These are phyloP conservation scores for Urtica urens DNA, from an alignment of 306 rosid species.

Conservation along the genomic window DNA sequence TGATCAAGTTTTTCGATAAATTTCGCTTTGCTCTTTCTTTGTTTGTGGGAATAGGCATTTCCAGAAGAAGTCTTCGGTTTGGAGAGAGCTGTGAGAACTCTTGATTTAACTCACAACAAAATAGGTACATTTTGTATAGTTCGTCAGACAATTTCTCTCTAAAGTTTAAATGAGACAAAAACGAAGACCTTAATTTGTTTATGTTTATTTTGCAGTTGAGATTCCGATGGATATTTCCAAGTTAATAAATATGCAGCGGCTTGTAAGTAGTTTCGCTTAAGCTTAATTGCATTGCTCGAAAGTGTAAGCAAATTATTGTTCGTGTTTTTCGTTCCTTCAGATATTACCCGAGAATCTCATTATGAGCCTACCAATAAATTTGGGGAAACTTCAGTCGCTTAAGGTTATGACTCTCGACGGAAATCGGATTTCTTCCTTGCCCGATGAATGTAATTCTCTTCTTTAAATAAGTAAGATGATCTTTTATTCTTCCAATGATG, in stretches of 20 bases:
- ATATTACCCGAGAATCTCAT: slow-evolving; percentile 68
- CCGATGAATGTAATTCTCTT: slow-evolving; percentile 93
- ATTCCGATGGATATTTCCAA: slow-evolving; percentile 70
- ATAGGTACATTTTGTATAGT: slow-evolving; percentile 52
- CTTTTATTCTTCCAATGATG: slow-evolving; percentile 5
- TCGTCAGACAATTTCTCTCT: slow-evolving; percentile 5
- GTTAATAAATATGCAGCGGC: slow-evolving; percentile 61
- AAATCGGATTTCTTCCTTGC: slow-evolving; percentile 69
- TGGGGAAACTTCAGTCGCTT: slow-evolving; percentile 86
- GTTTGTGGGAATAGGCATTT: slow-evolving; percentile 41
- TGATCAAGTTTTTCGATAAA: neutral
- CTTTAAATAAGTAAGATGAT: slow-evolving; percentile 27
- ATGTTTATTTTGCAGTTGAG: slow-evolving; percentile 42
- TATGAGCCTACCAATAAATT: slow-evolving; percentile 65
- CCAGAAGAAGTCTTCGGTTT: slow-evolving; percentile 70
- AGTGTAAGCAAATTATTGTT: neutral
- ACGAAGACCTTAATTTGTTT: neutral
- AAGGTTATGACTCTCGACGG: slow-evolving; percentile 77
- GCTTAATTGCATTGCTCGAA: neutral
- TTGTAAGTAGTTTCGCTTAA: slow-evolving; percentile 41
- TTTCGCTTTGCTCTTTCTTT: slow-evolving; percentile 2
- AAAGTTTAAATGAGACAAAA: neutral
- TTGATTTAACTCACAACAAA: slow-evolving; percentile 73
- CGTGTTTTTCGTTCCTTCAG: slow-evolving; percentile 33
- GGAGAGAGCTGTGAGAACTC: slow-evolving; percentile 74